Base-by-base conservation (phyloP, 208 protist genomes). In the Trypanosomatidae sp. region DNA sequence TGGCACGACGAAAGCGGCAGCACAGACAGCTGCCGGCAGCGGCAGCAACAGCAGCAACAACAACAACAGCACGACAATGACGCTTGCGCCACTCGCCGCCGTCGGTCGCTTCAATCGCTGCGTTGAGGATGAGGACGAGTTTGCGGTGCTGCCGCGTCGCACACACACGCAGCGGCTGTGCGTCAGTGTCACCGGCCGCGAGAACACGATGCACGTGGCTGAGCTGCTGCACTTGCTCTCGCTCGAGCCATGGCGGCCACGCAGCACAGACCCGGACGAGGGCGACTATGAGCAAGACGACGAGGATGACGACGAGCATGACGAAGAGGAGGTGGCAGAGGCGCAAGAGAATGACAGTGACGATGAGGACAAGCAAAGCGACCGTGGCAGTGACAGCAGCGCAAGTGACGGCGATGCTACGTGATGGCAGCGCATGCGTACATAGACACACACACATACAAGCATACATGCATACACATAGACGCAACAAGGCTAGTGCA, bases 191-290 rank as follows among this genome's bases (percentile, higher is more conserved):
- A 53, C 69, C 4, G 77, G 74, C 0, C 65, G 79, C 2, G 84
- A 86, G 51, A 61, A 46, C 33, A 69, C 84, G 16, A 65, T 65
- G 8, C 82, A 89, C 55, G 40, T 87, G 0, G 62, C 65, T 16
- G 79, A 92, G 48, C 56, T 77, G 50, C 61, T 92, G 53, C 71
- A 89, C 39, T 68, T 92, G 16, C 61, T 61, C 19, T 88, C 74
- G n/a, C 42, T 81, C 4, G 61, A 65, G 33, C 22, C 45, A 25
- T 50, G 54, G 53, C 39, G 26, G 49, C 56, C 26, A 33, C 48
- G 16, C 45, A 48, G 20, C 28, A n/a, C 4, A 11, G 58, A 33
- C 11, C 38, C 22, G 15, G 46, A 6, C n/a, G 41, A 51, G 18
- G 49, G 30, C 6, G 43, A 39, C 0, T 25, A 40, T 0, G 35